Evolutionary conservation across 2,329 filamentous ascomycete genomes (phyloP).

Genomic region (Ceratocystis albifundus): DNA sequence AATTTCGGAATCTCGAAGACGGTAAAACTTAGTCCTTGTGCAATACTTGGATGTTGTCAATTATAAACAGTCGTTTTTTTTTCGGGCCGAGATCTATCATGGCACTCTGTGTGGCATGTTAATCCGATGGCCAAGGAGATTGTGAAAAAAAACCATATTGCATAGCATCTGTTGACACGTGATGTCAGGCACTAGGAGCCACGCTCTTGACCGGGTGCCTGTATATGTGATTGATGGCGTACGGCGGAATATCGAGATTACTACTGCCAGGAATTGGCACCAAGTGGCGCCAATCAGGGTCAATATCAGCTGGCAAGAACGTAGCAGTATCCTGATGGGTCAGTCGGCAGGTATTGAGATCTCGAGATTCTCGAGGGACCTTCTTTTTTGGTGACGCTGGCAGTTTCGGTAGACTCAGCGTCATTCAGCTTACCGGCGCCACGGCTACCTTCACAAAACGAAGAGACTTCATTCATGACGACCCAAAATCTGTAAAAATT

Average conservation of each 20-base stretch:
- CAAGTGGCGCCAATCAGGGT: constrained; percentile 29
- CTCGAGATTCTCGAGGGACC: too few relatives aligned
- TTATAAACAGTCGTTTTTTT: constrained; percentile 70
- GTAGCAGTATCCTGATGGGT: constrained; percentile 4
- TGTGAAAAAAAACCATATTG: constrained; percentile 78
- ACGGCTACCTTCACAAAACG: constrained; percentile 61
- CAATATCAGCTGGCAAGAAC: constrained; percentile 17
- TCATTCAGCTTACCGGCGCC: constrained; percentile 49
- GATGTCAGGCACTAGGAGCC: constrained; percentile 50
- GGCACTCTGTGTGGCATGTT: constrained; percentile 65
- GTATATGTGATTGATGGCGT: constrained; percentile 61
- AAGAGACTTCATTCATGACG: constrained; percentile 48
- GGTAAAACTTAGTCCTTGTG: constrained; percentile 62
- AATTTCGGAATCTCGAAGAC: constrained; percentile 60
- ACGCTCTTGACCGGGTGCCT: constrained; percentile 48
- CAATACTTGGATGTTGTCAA: constrained; percentile 65
- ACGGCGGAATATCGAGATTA: constrained; percentile 62
- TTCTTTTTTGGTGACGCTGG: constrained; percentile 22
- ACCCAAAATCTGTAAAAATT: constrained; percentile 46
- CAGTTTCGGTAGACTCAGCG: constrained; percentile 35
- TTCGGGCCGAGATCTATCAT: constrained; percentile 51
- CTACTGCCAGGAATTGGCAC: constrained; percentile 52
- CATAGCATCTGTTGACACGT: constrained; percentile 46
- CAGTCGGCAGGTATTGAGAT: too few relatives aligned
- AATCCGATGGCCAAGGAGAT: constrained; percentile 63